Percentiles rank a stretch among this genome's conserved stretches.
Evolutionary conservation across 2,329 filamentous ascomycete species (phyloP).

Genomic region (Trichoderma semiorbis): DNA sequence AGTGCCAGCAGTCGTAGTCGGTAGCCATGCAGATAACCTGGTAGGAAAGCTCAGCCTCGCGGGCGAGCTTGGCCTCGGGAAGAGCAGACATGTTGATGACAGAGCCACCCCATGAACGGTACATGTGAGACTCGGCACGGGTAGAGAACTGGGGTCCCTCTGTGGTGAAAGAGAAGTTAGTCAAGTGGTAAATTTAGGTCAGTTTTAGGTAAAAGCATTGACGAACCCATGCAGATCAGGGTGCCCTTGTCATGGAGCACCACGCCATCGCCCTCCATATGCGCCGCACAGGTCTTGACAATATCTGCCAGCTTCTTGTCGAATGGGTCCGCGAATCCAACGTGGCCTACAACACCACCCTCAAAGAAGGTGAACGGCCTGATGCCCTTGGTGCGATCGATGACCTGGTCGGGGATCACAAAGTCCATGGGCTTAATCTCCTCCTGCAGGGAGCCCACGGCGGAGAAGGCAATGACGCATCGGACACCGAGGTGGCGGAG

Average conservation of each 20-base stretch:
- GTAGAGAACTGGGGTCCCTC: conserved; percentile 99
- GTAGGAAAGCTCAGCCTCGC: conserved; percentile 93
- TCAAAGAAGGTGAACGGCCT: conserved; percentile 96
- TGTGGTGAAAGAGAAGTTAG: conserved; percentile 29
- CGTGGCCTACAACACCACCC: conserved; percentile 85
- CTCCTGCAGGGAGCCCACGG: conserved; percentile 88
- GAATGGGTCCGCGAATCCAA: conserved; percentile 95
- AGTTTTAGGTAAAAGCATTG: not conserved
- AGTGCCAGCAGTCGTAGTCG: conserved; percentile 98
- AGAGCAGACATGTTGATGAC: conserved; percentile 98
- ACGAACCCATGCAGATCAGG: conserved; percentile 84
- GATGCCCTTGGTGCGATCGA: conserved; percentile 94
- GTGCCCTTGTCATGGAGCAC: conserved; percentile 79
- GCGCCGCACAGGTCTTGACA: conserved; percentile 70
- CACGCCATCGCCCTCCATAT: conserved; percentile 79
- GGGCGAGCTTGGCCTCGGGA: conserved; percentile 92
- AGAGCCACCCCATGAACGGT: conserved; percentile 87
- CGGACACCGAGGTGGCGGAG: conserved; percentile 85
- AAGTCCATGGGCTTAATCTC: conserved; percentile 95
- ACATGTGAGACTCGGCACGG: conserved; percentile 91
- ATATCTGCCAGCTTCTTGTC: conserved; percentile 73
- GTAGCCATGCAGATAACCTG: conserved; percentile 99
- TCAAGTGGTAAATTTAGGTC: not conserved
- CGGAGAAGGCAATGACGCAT: conserved; percentile 89
- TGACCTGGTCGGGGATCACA: conserved; percentile 91